These are phyloP conservation scores for Starmerella powellii DNA, from an alignment of 805 yeast species.

Conservation along the genomic window DNA sequence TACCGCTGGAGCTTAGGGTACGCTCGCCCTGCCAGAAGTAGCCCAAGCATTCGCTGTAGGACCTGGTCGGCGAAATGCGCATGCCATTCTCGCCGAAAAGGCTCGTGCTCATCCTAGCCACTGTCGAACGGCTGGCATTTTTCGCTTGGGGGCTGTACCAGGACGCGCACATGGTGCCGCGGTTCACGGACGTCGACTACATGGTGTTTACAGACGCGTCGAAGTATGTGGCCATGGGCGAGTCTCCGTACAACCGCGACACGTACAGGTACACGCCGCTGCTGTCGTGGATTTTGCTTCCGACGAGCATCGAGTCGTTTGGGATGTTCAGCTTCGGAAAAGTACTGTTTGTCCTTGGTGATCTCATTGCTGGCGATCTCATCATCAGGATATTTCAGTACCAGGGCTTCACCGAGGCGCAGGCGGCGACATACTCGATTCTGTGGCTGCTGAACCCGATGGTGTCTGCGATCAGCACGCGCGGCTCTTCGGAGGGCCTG, in stretches of 20 bases:
- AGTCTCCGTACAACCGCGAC: slow-evolving; percentile 69
- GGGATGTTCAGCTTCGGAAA: slow-evolving; percentile 59
- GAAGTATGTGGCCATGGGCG: slow-evolving; percentile 44
- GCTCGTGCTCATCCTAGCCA: slow-evolving; percentile 24
- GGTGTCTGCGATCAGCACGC: slow-evolving; percentile 82
- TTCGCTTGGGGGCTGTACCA: slow-evolving; percentile 75
- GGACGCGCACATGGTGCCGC: slow-evolving; percentile 63
- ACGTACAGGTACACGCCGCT: slow-evolving; percentile 92
- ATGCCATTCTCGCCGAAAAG: not conserved
- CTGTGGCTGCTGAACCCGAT: slow-evolving; percentile 90
- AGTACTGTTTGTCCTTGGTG: slow-evolving; percentile 60
- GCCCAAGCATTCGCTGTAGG: no score
- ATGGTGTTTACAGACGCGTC: slow-evolving; percentile 91
- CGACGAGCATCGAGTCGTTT: slow-evolving; percentile 36
- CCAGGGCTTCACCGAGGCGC: slow-evolving; percentile 26
- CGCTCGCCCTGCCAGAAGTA: no score
- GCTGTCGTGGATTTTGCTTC: slow-evolving; percentile 68
- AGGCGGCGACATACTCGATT: slow-evolving; percentile 37
- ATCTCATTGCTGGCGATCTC: slow-evolving; percentile 65
- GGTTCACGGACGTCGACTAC: slow-evolving; percentile 91
- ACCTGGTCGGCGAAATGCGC: no score
- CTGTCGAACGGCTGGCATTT: slow-evolving; percentile 42
- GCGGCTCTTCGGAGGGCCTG: slow-evolving; percentile 89
- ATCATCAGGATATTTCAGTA: slow-evolving; percentile 29
- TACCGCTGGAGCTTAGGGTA: no score